Evolutionary conservation across 2,329 filamentous ascomycete species (phyloP).

Genomic region (Monosporascus sp.): DNA sequence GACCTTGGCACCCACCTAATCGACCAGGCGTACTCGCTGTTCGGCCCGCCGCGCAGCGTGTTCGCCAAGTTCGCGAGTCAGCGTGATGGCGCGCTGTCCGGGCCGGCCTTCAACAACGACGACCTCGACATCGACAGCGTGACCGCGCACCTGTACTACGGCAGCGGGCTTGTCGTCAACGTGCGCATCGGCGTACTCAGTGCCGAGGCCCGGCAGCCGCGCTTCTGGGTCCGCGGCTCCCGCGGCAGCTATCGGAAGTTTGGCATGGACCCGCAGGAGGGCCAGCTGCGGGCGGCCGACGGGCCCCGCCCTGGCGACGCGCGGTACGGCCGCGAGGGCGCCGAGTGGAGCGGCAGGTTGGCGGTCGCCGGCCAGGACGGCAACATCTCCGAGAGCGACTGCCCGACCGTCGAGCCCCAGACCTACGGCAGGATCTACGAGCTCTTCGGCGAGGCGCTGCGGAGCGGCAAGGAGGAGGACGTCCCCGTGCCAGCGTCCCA

Average conservation of each 20-base stretch:
- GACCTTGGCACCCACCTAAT: constrained; percentile 73
- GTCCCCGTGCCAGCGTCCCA: constrained; percentile 49
- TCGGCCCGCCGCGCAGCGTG: constrained; percentile 63
- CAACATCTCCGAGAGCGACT: constrained; percentile 42
- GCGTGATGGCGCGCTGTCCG: constrained; percentile 40
- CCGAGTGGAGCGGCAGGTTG: constrained; percentile 53
- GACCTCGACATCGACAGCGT: constrained; percentile 49
- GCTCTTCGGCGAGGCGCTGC: constrained; percentile 43
- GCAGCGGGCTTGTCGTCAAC: constrained; percentile 58
- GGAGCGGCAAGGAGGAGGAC: constrained; percentile 42
- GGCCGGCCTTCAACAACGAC: constrained; percentile 28
- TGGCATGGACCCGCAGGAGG: constrained; percentile 69
- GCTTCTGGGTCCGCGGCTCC: constrained; percentile 73
- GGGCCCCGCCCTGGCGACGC: constrained; percentile 58
- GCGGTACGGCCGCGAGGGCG: constrained; percentile 61
- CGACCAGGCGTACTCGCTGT: constrained; percentile 68
- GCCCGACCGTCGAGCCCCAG: constrained; percentile 56
- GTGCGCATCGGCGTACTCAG: constrained; percentile 66
- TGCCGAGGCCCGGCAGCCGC: constrained; percentile 62
- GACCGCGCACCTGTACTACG: constrained; percentile 64
- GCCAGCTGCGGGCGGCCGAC: constrained; percentile 54
- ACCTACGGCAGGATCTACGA: constrained; percentile 69
- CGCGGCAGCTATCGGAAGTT: constrained; percentile 72
- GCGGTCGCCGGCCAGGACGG: constrained; percentile 50
- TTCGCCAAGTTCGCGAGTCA: constrained; percentile 66